These are phyloP conservation scores for Collybia nuda DNA, from an alignment of 768 basidiomycete species.

Conservation along the genomic window DNA sequence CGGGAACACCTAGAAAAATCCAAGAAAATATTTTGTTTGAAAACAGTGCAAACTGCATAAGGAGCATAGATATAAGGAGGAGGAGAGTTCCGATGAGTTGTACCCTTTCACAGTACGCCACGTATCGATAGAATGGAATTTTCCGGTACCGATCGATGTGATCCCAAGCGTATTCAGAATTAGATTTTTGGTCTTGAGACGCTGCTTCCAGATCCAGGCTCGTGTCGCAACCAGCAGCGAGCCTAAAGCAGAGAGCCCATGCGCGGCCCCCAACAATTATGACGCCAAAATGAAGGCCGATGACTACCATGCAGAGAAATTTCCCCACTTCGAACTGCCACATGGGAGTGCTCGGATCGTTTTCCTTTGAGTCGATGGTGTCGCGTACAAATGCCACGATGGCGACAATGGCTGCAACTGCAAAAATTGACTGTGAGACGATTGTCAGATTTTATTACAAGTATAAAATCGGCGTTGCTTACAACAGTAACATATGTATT, in stretches of 20 bases:
- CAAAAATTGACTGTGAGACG: conserved; percentile 8
- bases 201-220: no score
- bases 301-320: conserved; percentile 7
- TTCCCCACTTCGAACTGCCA: conserved; percentile 9
- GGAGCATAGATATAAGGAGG: conserved; percentile 7
- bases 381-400: conserved; percentile 4
- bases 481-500: conserved; percentile 8
- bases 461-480: not conserved
- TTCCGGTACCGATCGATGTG: not conserved
- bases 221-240: no score
- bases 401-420: conserved; percentile 4
- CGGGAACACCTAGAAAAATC: conserved; percentile 3
- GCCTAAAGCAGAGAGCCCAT: conserved; percentile 8
- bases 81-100: conserved; percentile 8
- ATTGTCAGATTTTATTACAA: not conserved
- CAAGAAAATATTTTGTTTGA: conserved; percentile 1
- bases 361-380: conserved; percentile 4
- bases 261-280: conserved; percentile 15
- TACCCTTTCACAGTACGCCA: conserved; percentile 12
- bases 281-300: conserved; percentile 11
- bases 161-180: not conserved
- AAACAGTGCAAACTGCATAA: conserved; percentile 10
- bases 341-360: not conserved
- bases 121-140: conserved; percentile 8
- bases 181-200: no score